Percentiles rank a stretch among this genome's conserved stretches.
Conservation (phyloP, 1,284 basidiomycete species). For the Pyrrhoderma noxium region DNA sequence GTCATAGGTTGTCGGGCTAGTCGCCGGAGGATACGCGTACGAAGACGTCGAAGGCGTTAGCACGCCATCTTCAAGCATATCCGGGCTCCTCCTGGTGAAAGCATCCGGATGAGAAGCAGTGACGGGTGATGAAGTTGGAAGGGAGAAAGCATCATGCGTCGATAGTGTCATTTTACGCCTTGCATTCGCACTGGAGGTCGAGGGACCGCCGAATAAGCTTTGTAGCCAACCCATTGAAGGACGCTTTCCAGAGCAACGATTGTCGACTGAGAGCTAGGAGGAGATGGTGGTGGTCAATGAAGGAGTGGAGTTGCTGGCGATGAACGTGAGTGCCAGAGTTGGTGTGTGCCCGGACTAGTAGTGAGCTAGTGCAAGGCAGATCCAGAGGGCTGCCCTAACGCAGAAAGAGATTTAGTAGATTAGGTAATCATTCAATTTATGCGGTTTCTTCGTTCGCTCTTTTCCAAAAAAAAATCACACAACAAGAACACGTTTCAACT, state of each 20-base stretch:
- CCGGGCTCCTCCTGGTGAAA: constrained; percentile 46
- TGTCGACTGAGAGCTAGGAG: neutral
- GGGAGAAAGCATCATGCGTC: constrained; percentile 73
- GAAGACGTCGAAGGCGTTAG: constrained; percentile 32
- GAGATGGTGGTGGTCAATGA: neutral
- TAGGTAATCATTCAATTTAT: too few relatives aligned
- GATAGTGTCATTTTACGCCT: constrained; percentile 57
- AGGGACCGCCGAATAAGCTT: constrained; percentile 46
- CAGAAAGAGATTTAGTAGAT: too few relatives aligned
- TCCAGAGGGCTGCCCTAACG: too few relatives aligned
- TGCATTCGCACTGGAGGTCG: constrained; percentile 37
- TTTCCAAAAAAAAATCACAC: too few relatives aligned
- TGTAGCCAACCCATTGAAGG: constrained; percentile 61
- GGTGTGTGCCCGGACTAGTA: too few relatives aligned
- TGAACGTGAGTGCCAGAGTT: too few relatives aligned
- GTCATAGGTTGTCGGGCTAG: constrained; percentile 43
- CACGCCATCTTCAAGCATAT: constrained; percentile 38
- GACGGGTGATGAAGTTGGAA: constrained; percentile 62
- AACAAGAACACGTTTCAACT: too few relatives aligned
- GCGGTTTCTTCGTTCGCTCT: too few relatives aligned
- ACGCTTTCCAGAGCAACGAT: neutral
- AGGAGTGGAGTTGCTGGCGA: neutral
- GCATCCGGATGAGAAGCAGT: constrained; percentile 47
- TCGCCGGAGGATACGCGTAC: constrained; percentile 70
- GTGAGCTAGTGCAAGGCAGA: too few relatives aligned